Percentiles rank a stretch among this genome's conserved stretches.
Conservation (phyloP, 805 yeast genomes). For the Danielia reshetovae region DNA sequence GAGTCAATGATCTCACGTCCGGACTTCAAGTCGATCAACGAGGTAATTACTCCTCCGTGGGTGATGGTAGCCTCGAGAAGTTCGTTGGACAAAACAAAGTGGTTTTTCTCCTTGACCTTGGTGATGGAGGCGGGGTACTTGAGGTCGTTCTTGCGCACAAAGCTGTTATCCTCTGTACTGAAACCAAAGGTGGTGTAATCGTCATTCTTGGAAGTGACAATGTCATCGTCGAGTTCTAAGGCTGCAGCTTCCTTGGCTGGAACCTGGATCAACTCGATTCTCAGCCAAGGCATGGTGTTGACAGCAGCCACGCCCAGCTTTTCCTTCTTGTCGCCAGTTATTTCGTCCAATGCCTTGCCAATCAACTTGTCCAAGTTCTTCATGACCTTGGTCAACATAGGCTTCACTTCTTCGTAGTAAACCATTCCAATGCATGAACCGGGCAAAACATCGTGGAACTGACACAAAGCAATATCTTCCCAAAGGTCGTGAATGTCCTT, state of each 20-base stretch:
- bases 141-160: constrained; percentile 15
- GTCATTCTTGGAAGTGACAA: constrained; percentile 5
- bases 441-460: constrained; percentile 97
- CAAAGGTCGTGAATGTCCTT: constrained; percentile 66
- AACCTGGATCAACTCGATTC: constrained; percentile 43
- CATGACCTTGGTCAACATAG: constrained; percentile 62
- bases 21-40: constrained; percentile 57
- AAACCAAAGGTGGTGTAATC: constrained; percentile 9
- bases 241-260: constrained; percentile 13
- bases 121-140: constrained; percentile 46
- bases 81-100: constrained; percentile 55
- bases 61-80: constrained; percentile 53
- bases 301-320: constrained; percentile 16
- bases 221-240: constrained; percentile 4
- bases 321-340: not conserved
- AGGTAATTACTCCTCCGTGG: constrained; percentile 51
- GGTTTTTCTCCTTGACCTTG: constrained; percentile 33
- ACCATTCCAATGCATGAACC: constrained; percentile 95
- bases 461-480: constrained; percentile 87
- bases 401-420: constrained; percentile 75
- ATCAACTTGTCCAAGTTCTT: constrained; percentile 51
- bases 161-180: constrained; percentile 13
- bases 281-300: constrained; percentile 65
- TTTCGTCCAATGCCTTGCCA: constrained; percentile 38
- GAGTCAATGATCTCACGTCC: constrained; percentile 64